Evolutionary conservation across 352 stramenopile genomes (phyloP).

Genomic region (Phytophthora lateralis): DNA sequence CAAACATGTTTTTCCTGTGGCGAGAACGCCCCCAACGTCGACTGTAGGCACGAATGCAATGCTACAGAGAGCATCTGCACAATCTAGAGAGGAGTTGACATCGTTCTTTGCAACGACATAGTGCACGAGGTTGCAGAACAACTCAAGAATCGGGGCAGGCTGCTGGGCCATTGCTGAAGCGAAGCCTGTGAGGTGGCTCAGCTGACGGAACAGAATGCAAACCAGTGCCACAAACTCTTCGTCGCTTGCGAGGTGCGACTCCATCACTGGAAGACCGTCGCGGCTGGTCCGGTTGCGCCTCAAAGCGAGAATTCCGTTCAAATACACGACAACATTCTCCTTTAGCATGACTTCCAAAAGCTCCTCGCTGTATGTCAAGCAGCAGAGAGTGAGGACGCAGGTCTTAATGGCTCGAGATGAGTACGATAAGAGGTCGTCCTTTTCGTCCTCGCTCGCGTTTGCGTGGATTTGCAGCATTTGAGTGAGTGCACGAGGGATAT

Average conservation of each 20-base stretch:
- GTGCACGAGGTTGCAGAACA: conserved; percentile 57
- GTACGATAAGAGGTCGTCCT: conserved; percentile 18
- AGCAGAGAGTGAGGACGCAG: conserved; percentile 66
- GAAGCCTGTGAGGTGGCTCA: conserved; percentile 49
- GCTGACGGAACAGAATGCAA: conserved; percentile 63
- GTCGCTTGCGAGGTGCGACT: conserved; percentile 24
- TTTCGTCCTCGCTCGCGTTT: not conserved
- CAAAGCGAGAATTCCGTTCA: conserved; percentile 43
- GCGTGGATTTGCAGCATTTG: conserved; percentile 38
- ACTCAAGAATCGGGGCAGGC: conserved; percentile 31
- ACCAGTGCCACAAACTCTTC: conserved; percentile 51
- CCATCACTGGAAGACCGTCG: not conserved
- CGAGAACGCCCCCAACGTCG: not conserved
- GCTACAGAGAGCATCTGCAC: conserved; percentile 65
- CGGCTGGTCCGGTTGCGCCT: not conserved
- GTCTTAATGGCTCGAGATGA: conserved; percentile 41
- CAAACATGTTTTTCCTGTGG: conserved; percentile 1
- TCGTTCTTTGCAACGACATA: conserved; percentile 35
- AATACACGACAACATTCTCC: conserved; percentile 41
- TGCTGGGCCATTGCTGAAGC: conserved; percentile 8
- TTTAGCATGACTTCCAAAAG: conserved; percentile 58
- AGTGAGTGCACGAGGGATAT: conserved; percentile 43
- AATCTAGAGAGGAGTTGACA: conserved; percentile 56
- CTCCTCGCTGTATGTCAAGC: conserved; percentile 44
- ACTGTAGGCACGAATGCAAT: conserved; percentile 41